Conservation (phyloP, 441 rosid genomes). For the Aquilaria agallochum region DNA sequence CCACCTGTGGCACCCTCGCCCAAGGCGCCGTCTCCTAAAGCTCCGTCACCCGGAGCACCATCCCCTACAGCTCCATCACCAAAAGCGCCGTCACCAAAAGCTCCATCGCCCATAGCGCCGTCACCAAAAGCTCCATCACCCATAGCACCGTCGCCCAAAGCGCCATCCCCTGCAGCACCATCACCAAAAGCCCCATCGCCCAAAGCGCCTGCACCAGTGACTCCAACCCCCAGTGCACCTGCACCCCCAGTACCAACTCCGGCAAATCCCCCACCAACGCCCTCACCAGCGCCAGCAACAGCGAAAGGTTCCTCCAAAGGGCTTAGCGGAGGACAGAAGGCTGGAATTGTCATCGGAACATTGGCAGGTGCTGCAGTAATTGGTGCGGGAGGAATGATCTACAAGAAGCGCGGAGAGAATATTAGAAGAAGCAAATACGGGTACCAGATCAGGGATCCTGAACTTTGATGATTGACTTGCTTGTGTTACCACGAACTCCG, state of each 20-base stretch:
- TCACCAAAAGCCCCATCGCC: no score
- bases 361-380: conserved; percentile 15
- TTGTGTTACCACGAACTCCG: no score
- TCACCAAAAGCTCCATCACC: neutral
- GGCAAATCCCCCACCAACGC: neutral
- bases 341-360: conserved; percentile 19
- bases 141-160: no score
- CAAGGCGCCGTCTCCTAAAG: no score
- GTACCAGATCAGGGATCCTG: conserved; percentile 4
- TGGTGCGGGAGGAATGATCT: conserved; percentile 17
- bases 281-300: neutral
- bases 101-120: neutral
- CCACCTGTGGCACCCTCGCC: neutral
- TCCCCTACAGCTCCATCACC: no score
- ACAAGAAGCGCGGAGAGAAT: conserved; percentile 21
- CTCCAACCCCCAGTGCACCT: neutral
- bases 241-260: neutral
- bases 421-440: conserved; percentile 13
- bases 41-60: no score
- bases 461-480: neutral
- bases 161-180: no score
- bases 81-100: no score
- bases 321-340: conserved; percentile 23
- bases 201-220: no score
- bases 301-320: neutral